phyloP scores from a whole-genome alignment of 2,329 filamentous ascomycete genomes.

The Coniella vitis region DNA sequence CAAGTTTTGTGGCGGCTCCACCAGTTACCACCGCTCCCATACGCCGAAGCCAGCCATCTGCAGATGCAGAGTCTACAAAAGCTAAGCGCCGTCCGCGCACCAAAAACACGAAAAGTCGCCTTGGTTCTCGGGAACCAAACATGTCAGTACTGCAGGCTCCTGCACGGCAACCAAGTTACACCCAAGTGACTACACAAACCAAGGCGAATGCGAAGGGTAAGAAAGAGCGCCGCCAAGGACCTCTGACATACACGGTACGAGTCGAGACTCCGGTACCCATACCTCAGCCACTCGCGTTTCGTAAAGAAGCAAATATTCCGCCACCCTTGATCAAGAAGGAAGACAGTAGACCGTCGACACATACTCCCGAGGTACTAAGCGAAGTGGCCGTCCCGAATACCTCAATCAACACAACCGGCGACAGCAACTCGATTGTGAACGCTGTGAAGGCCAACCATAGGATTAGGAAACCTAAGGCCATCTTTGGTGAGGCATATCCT shows the following conservation, averaged over 20 bases:
- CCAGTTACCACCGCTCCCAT: neutral
- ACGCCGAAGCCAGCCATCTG: neutral
- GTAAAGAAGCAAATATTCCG: neutral
- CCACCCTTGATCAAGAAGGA: neutral
- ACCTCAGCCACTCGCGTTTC: neutral
- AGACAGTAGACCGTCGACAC: neutral
- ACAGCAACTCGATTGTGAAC: slow-evolving; percentile 37
- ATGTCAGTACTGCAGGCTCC: neutral
- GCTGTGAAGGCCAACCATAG: slow-evolving; percentile 44
- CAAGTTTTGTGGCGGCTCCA: neutral
- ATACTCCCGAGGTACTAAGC: slow-evolving; percentile 1
- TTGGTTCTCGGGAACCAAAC: neutral
- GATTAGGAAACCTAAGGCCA: slow-evolving; percentile 40
- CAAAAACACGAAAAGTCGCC: slow-evolving; percentile 14
- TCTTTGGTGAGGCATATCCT: slow-evolving; percentile 18
- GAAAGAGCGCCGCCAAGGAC: neutral
- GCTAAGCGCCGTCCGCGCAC: slow-evolving; percentile 11
- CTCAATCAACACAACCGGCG: neutral
- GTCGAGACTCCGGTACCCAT: neutral
- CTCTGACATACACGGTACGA: neutral
- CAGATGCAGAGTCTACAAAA: neutral
- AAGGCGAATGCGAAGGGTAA: neutral
- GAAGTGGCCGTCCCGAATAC: slow-evolving; percentile 17
- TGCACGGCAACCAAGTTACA: neutral
- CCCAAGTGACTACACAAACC: neutral